Conservation (phyloP, 352 stramenopile genomes). For the Pythium phragmiticola region DNA sequence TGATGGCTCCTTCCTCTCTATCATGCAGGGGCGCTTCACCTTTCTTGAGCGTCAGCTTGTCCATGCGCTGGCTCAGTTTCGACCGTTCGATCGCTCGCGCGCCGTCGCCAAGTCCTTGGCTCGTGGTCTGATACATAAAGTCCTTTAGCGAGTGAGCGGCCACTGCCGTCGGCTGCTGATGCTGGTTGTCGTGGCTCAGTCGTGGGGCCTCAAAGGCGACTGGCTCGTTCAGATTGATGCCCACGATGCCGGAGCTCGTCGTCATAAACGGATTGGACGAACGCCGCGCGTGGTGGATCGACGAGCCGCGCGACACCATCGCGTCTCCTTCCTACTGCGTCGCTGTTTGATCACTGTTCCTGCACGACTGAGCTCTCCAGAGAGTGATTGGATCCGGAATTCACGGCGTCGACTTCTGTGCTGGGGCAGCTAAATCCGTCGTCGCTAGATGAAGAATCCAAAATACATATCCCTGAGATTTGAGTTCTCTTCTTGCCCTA, state of each 20-base stretch:
- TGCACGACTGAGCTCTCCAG: neutral
- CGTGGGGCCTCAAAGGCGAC: slow-evolving; percentile 61
- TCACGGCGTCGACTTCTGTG: neutral
- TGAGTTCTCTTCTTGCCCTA: neutral
- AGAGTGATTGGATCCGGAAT: neutral
- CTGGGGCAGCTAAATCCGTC: neutral
- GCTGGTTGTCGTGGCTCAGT: slow-evolving; percentile 30
- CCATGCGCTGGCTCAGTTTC: slow-evolving; percentile 74
- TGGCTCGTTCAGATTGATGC: slow-evolving; percentile 72
- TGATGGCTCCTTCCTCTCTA: too few relatives aligned
- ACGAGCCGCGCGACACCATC: slow-evolving; percentile 76
- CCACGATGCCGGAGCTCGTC: slow-evolving; percentile 81
- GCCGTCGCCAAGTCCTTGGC: slow-evolving; percentile 47
- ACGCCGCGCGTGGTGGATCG: slow-evolving; percentile 65
- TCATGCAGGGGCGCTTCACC: slow-evolving; percentile 25
- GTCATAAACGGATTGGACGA: slow-evolving; percentile 84
- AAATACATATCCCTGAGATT: slow-evolving; percentile 14
- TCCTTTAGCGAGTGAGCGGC: slow-evolving; percentile 38
- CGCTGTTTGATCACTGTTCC: neutral
- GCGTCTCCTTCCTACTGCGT: neutral
- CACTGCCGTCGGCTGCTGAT: slow-evolving; percentile 16
- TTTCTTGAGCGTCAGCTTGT: slow-evolving; percentile 66
- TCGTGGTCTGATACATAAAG: slow-evolving; percentile 85
- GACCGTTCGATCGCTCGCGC: slow-evolving; percentile 40
- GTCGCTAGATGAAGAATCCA: neutral